Conservation (phyloP, 768 basidiomycete species). For the Rhodosporidiobolus odoratus region DNA sequence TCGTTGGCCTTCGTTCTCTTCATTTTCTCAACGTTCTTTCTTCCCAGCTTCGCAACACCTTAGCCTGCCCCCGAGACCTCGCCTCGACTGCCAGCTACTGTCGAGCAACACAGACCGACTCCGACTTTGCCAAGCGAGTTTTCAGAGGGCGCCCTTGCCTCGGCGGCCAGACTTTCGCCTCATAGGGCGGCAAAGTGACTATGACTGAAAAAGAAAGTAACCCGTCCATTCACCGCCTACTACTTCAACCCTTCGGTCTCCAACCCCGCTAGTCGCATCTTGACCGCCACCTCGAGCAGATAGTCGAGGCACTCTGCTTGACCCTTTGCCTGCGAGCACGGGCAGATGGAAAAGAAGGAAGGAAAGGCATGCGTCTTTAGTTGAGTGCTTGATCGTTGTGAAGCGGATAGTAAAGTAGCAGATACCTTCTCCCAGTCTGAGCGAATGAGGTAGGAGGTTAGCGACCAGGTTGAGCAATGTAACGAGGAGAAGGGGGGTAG, state of each 20-base stretch:
- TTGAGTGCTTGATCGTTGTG: neutral
- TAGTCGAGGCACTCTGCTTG: slow-evolving; percentile 71
- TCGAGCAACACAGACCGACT: too few species aligned
- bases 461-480: neutral
- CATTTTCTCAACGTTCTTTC: too few species aligned
- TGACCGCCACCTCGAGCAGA: slow-evolving; percentile 75
- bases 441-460: neutral
- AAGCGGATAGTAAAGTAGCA: neutral
- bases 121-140: too few species aligned
- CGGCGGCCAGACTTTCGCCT: too few species aligned
- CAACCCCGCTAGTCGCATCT: slow-evolving; percentile 41
- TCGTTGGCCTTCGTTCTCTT: too few species aligned
- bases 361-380: neutral
- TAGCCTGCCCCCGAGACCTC: too few species aligned
- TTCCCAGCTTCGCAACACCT: too few species aligned
- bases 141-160: too few species aligned
- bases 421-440: slow-evolving; percentile 21
- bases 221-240: neutral
- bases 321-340: slow-evolving; percentile 17
- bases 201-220: neutral
- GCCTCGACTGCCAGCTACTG: too few species aligned
- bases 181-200: too few species aligned
- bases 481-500: neutral
- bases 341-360: neutral
- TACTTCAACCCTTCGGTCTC: slow-evolving; percentile 24